phyloP scores from a whole-genome alignment of 352 stramenopile species.

The Globisporangium paddicum region DNA sequence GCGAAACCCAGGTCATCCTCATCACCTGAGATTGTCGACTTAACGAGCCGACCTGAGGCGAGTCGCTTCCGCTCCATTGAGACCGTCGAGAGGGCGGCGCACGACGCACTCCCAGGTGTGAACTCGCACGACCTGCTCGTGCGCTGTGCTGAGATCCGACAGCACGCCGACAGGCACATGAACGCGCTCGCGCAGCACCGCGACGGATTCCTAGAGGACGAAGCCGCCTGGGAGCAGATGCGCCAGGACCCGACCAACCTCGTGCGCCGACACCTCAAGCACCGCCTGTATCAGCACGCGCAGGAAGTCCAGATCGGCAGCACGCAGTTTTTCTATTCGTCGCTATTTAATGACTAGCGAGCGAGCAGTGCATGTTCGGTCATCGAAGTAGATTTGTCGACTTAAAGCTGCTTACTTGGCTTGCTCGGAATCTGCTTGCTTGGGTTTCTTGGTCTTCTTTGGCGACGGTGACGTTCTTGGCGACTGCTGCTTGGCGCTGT shows the following conservation, averaged over 20 bases:
- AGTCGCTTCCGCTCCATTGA: slow-evolving; percentile 45
- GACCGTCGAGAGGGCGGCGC: slow-evolving; percentile 51
- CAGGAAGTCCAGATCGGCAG: slow-evolving; percentile 62
- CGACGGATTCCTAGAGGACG: slow-evolving; percentile 48
- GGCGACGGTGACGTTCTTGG: not conserved
- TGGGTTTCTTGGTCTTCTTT: not conserved
- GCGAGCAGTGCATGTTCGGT: no score
- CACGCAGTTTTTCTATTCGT: slow-evolving; percentile 62
- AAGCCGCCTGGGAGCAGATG: slow-evolving; percentile 58
- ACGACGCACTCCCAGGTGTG: slow-evolving; percentile 39
- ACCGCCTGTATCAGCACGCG: slow-evolving; percentile 38
- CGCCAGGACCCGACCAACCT: slow-evolving; percentile 68
- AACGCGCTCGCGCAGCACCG: slow-evolving; percentile 34
- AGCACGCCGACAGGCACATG: slow-evolving; percentile 44
- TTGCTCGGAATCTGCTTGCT: slow-evolving; percentile 4
- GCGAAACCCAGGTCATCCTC: not conserved
- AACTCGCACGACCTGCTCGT: slow-evolving; percentile 76
- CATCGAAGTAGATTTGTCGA: not conserved
- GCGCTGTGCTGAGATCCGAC: slow-evolving; percentile 55
- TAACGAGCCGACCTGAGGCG: not conserved
- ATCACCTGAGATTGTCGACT: not conserved
- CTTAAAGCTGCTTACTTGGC: slow-evolving; percentile 6
- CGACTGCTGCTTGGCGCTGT: not conserved
- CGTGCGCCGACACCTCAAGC: slow-evolving; percentile 49
- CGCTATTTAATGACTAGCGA: slow-evolving; percentile 37